These are phyloP conservation scores for Clonostachys solani DNA, from an alignment of 2,329 filamentous ascomycete species.

Conservation along the genomic window DNA sequence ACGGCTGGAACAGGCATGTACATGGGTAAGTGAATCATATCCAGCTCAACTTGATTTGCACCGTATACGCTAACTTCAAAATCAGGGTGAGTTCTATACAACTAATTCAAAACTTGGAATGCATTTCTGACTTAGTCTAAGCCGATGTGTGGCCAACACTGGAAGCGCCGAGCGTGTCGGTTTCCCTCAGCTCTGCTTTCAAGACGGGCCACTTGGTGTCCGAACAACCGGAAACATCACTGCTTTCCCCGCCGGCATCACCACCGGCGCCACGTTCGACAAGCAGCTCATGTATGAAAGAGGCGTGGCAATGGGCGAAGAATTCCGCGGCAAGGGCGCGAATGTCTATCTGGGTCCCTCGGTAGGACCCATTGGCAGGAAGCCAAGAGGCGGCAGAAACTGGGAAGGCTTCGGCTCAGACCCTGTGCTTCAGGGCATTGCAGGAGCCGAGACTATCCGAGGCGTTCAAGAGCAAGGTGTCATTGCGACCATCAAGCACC, in stretches of 20 bases:
- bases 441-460: conserved; percentile 72
- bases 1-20: conserved; percentile 67
- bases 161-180: conserved; percentile 67
- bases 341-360: conserved; percentile 68
- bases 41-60: background rate
- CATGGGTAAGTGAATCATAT: conserved; percentile 48
- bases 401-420: conserved; percentile 75
- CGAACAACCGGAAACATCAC: conserved; percentile 71
- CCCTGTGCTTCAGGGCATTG: conserved; percentile 71
- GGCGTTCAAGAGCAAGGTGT: conserved; percentile 59
- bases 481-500: conserved; percentile 52
- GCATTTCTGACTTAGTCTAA: conserved; percentile 11
- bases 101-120: background rate
- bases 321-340: conserved; percentile 69
- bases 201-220: conserved; percentile 69
- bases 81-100: conserved; percentile 2
- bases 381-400: conserved; percentile 67
- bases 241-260: conserved; percentile 77
- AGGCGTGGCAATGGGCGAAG: conserved; percentile 63
- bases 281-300: conserved; percentile 67
- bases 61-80: background rate
- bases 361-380: conserved; percentile 68
- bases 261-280: conserved; percentile 69
- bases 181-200: conserved; percentile 67
- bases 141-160: conserved; percentile 71